A percentile compares a stretch with the other conserved stretches of the same genome.
Evolutionary conservation across 2,329 filamentous ascomycete genomes (phyloP).

Genomic region (Celoporthe dispersa): DNA sequence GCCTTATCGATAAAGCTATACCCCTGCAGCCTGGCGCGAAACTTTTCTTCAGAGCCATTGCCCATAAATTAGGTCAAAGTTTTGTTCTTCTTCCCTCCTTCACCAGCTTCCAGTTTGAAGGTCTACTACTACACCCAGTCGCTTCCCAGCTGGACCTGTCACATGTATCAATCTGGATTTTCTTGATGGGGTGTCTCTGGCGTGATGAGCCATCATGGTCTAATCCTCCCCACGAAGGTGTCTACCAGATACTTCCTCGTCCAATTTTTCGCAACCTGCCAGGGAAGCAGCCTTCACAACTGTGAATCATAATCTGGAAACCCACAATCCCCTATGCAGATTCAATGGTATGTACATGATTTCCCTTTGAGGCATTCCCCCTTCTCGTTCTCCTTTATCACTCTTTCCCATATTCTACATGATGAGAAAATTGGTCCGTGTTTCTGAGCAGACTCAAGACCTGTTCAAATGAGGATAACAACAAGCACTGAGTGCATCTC

Average conservation of each 20-base stretch:
- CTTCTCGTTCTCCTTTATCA: conserved; percentile 10
- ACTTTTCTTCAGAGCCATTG: conserved; percentile 10
- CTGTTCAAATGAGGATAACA: conserved; percentile 71
- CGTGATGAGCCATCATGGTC: no score
- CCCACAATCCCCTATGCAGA: neutral
- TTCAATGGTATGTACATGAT: conserved; percentile 1
- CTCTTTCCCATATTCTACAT: conserved; percentile 42
- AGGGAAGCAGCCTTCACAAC: no score
- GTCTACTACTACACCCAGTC: neutral
- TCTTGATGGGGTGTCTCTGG: neutral
- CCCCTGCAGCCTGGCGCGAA: conserved; percentile 11
- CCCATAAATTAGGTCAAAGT: conserved; percentile 18
- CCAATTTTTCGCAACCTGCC: no score
- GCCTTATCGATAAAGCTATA: conserved; percentile 26
- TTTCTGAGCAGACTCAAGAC: conserved; percentile 86
- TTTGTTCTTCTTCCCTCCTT: conserved; percentile 13
- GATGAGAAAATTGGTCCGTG: conserved; percentile 89
- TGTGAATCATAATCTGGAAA: no score
- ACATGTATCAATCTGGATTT: neutral
- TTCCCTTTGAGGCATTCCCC: neutral
- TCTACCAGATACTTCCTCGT: no score
- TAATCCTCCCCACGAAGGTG: no score
- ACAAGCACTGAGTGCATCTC: conserved; percentile 70
- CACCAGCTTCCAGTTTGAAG: neutral
- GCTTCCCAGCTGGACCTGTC: neutral